Base-by-base conservation (phyloP, 176 grass and related monocot species). In the Dendrocalamus sinicus region DNA sequence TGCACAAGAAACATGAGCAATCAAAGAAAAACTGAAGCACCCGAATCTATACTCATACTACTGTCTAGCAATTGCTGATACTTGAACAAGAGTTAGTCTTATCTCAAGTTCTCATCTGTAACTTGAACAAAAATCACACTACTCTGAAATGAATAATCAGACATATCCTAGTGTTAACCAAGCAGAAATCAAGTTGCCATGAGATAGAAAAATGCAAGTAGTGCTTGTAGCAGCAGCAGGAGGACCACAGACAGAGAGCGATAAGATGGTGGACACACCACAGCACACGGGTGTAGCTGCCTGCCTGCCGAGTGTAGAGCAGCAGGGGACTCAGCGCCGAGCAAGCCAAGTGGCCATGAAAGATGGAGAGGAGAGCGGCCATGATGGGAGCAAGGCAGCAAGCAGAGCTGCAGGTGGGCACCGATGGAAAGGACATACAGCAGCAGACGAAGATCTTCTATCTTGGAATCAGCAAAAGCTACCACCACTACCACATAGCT, bases 381-480 rank as follows among this genome's bases (percentile, higher is more conserved):
- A 69, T 52, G 46, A 14, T 8, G 22, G 43, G 69, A n/a, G 70
- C 47, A 74, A 60, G 57, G 22, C 57, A 9, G 22, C 57, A 23
- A 23, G 22, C 39, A 73, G 68, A 13, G 67, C 10, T 61, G 55
- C 81, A 74, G 54, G 47, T 74, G 81, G 13, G 16, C 12, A 30
- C 9, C 51, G 37, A 77, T 43, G 85, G 62, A 30, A 68, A 77
- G 63, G 41, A 22, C 16, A 74, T 54, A n/a, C 12, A 15, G 4
- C 12, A 80, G n/a, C 67, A 48, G 72, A 60, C 41, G 64, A 69
- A 86, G 54, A 77, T 90, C 23, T 86, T 82, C 72, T 66, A 72
- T 78, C 78, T 86, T 82, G 88, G 83, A 90, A 71, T 86, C 72
- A 54, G 72, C 72, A 54, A 86, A 86, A 86, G 72, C 44, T n/a